Percentiles rank a stretch among this genome's conserved stretches.
Conservation (phyloP, 306 rosid species). For the Malus sieversii region DNA sequence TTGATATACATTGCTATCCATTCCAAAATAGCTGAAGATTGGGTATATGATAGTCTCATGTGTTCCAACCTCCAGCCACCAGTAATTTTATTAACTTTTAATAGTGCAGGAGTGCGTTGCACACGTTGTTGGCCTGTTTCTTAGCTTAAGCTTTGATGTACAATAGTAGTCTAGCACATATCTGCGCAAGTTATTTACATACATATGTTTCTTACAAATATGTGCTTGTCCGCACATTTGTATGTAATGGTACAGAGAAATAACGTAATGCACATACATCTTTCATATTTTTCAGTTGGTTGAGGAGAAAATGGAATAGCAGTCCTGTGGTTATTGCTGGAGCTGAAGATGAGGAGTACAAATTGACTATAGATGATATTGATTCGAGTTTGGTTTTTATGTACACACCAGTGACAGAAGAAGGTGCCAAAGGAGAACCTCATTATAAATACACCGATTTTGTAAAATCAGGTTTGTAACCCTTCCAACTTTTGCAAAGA, state of each 20-base stretch:
- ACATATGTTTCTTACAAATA: background rate
- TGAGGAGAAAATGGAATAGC: constrained; percentile 95
- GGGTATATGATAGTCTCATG: background rate
- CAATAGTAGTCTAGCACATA: background rate
- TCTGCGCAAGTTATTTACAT: background rate
- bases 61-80: background rate
- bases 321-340: constrained; percentile 87
- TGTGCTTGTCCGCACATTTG: background rate
- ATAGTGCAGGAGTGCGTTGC: background rate
- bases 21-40: background rate
- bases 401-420: constrained; percentile 96
- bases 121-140: background rate
- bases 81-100: background rate
- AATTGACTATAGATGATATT: constrained; percentile 66
- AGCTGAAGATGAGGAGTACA: constrained; percentile 87
- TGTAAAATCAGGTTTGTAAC: constrained; percentile 74
- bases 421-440: constrained; percentile 95
- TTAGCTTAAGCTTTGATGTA: background rate
- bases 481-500: background rate
- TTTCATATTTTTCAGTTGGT: constrained; percentile 59
- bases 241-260: constrained; percentile 2
- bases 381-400: constrained; percentile 95
- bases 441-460: constrained; percentile 87
- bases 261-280: constrained; percentile 2
- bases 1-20: background rate